Evolutionary conservation across 148 eudicot genomes (phyloP).

Genomic region (Linanthus parryae): DNA sequence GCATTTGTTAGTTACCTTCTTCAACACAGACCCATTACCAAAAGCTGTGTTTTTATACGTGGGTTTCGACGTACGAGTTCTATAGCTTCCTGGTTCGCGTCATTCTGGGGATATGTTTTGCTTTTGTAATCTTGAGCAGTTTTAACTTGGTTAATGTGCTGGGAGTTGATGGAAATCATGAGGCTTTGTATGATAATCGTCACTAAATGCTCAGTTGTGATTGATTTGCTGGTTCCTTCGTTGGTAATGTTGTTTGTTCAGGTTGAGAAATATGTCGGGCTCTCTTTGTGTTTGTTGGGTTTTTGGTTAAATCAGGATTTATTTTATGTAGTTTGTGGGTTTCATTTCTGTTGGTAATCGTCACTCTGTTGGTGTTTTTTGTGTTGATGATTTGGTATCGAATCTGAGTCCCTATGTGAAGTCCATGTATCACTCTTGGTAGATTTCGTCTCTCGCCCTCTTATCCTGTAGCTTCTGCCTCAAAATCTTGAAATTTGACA

Average conservation of each 20-base stretch:
- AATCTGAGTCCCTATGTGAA: too few species aligned
- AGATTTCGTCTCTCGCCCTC: too few species aligned
- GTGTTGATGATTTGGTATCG: too few species aligned
- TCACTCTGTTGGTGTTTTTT: too few species aligned
- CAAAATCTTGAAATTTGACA: too few species aligned
- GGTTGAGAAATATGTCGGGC: background rate
- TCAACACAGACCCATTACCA: conserved; percentile 1
- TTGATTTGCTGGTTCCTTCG: conserved; percentile 3
- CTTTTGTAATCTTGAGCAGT: background rate
- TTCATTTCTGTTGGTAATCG: too few species aligned
- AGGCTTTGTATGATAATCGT: background rate
- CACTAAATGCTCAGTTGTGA: background rate
- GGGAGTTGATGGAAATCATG: background rate
- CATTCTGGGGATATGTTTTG: background rate
- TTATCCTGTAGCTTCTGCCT: too few species aligned
- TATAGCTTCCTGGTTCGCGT: background rate
- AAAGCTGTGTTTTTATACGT: background rate
- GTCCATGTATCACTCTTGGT: too few species aligned
- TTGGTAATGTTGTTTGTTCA: background rate
- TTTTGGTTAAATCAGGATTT: background rate
- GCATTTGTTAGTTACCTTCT: too few species aligned
- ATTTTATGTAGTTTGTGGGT: too few species aligned
- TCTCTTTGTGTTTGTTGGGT: background rate
- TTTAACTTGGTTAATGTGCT: background rate
- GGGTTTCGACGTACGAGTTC: conserved; percentile 4